Evolutionary conservation across 495 filamentous ascomycete species (phyloP), one percentile per base, ranked within the genome.

Genomic region (Saxispiralis lemnorum): DNA sequence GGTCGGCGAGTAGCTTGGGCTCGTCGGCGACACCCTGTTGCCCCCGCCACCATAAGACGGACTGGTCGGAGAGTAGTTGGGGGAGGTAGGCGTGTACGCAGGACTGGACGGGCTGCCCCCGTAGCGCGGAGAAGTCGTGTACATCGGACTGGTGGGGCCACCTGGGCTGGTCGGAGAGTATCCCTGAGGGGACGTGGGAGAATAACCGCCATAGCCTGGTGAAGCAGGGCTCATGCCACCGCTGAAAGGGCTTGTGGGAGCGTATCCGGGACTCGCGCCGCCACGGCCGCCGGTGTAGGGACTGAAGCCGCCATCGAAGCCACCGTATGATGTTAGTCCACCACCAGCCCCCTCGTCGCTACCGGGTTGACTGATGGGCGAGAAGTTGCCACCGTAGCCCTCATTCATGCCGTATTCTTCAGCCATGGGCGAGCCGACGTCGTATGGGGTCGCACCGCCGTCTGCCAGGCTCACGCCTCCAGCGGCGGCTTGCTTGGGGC

Each of bases 371-470:
- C 77, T 77, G 45, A 99, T 89, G 28, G 89, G 89, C 15, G 86
- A 94, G 75, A 96, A 99, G 18, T 62, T 61, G 46, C 87, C 79
- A 53, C 81, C 78, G 43, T 79, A 79, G 51, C 84, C 81, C 20
- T 83, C 78, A 47, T 81, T 67, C 5, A 14, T 35, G 61, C 78
- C 81, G 12, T 76, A 76, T 42, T 70, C 78, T 51, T 87, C 86
- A 24, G 76, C 74, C 69, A 87, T 75, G 6, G 89, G 89, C 19
- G 89, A 95, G 41, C 78, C 82, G 35, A 75, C 79, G 52, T 94
- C 89, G 59, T 99, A 99, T 6, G 92, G 92, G 15, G 89, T 99
- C 17, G 84, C 81, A 34, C 85, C 81, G 49, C 89, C 89, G 38
- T 52, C 52, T 48, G 51, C 51, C 31, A 46, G 41, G 19, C 32